Percentiles rank a stretch among this genome's conserved stretches.
These are phyloP conservation scores for Neoboletus magnificus DNA, from an alignment of 768 basidiomycete species.

Conservation along the genomic window DNA sequence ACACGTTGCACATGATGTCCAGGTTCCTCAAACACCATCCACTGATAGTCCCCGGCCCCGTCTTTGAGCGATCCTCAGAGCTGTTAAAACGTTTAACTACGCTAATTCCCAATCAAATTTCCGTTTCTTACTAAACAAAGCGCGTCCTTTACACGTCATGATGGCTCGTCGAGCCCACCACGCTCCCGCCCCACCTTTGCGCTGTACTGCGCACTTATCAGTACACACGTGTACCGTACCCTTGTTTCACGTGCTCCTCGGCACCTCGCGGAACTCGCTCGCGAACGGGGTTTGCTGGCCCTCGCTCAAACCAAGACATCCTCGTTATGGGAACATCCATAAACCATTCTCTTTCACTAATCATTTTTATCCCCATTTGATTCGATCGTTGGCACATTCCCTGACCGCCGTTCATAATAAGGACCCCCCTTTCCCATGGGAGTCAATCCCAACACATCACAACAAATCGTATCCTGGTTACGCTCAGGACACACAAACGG, in stretches of 20 bases:
- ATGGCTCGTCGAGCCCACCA: conserved; percentile 1
- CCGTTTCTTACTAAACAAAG: conserved; percentile 19
- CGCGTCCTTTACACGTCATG: conserved; percentile 21
- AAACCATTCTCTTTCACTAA: conserved; percentile 10
- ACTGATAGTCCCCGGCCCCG: conserved; percentile 11
- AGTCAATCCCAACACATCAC: conserved; percentile 7
- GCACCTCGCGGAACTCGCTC: conserved; percentile 14
- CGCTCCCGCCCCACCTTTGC: conserved; percentile 3
- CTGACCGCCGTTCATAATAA: conserved; percentile 11
- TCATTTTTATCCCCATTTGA: conserved; percentile 19
- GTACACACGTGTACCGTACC: not conserved
- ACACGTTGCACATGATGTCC: conserved; percentile 1
- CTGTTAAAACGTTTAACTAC: conserved; percentile 32
- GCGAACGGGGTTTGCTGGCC: conserved; percentile 11
- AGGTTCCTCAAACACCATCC: not conserved
- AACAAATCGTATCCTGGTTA: conserved; percentile 23
- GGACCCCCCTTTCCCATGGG: conserved; percentile 23
- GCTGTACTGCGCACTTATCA: not conserved
- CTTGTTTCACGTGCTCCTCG: conserved; percentile 25
- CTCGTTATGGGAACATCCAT: conserved; percentile 11
- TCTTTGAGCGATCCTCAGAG: conserved; percentile 17
- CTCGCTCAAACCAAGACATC: conserved; percentile 4
- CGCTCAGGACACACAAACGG: conserved; percentile 8
- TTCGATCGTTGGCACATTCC: conserved; percentile 8
- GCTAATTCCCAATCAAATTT: conserved; percentile 30